Conservation (phyloP, 257 asterid genomes). For the Eustoma russellianum region DNA sequence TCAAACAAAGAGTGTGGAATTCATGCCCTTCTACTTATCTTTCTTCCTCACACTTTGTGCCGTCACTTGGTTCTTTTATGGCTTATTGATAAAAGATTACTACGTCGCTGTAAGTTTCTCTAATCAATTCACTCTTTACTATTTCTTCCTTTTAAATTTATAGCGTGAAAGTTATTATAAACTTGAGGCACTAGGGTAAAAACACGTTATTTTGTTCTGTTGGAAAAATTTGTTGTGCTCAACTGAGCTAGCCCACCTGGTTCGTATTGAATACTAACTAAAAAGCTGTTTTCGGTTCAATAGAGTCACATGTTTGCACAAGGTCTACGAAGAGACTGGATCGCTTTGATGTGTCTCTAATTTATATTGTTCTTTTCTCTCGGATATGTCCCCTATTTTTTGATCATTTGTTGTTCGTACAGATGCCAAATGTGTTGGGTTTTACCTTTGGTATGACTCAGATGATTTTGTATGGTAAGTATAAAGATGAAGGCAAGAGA, state of each 20-base stretch:
- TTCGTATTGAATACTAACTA: no score
- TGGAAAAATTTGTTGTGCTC: no score
- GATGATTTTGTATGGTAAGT: constrained; percentile 24
- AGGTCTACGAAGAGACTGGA: no score
- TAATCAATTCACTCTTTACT: neutral
- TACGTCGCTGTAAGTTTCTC: constrained; percentile 58
- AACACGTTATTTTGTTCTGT: no score
- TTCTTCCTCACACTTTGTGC: constrained; percentile 69
- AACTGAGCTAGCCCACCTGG: no score
- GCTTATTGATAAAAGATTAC: constrained; percentile 48
- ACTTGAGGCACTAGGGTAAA: no score
- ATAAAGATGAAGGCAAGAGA: constrained; percentile 16
- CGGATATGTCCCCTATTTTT: no score
- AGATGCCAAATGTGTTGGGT: constrained; percentile 30
- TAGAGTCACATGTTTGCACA: no score
- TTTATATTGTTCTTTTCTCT: no score
- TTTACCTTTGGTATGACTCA: constrained; percentile 23
- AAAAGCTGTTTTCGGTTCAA: no score
- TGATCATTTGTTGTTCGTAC: neutral
- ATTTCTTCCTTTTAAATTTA: neutral
- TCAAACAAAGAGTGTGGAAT: constrained; percentile 66
- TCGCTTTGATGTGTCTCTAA: no score
- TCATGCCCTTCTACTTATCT: constrained; percentile 67
- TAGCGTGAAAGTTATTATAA: no score
- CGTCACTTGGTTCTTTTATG: constrained; percentile 70